A percentile compares a stretch with the other conserved stretches of the same genome.
Evolutionary conservation across 305 asterid genomes (phyloP).

Genomic region (Fraxinus greggii): DNA sequence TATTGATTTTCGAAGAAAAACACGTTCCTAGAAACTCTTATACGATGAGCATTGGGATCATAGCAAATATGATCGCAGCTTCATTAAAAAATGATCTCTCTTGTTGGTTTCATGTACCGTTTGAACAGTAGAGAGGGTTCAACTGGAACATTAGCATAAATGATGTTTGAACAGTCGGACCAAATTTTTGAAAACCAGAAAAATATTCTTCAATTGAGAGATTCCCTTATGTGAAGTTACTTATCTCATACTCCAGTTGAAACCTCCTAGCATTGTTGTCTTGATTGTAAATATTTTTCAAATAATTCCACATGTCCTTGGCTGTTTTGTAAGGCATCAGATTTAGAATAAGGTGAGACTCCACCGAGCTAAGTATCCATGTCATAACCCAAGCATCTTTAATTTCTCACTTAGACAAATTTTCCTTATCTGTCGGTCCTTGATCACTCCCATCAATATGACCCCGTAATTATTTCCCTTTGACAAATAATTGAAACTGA

Average conservation of each 20-base stretch:
- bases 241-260: conserved; percentile 3
- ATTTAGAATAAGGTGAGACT: neutral
- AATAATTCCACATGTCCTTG: neutral
- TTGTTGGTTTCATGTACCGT: too few species aligned
- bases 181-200: too few species aligned
- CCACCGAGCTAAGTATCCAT: neutral
- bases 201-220: too few species aligned
- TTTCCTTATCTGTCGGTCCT: neutral
- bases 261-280: neutral
- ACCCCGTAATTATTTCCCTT: neutral
- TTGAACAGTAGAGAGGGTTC: too few species aligned
- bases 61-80: neutral
- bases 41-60: neutral
- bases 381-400: neutral
- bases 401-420: neutral
- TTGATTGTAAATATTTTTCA: neutral
- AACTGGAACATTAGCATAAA: too few species aligned
- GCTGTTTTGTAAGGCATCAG: neutral
- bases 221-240: neutral
- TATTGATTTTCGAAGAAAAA: neutral
- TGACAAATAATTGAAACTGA: neutral
- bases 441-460: neutral
- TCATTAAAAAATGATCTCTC: too few species aligned
- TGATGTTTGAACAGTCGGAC: too few species aligned
- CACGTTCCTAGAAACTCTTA: neutral